Percentiles rank a stretch among this genome's conserved stretches.
These are phyloP conservation scores for Pleurotus eryngii DNA, from an alignment of 768 basidiomycete genomes.

Conservation along the genomic window DNA sequence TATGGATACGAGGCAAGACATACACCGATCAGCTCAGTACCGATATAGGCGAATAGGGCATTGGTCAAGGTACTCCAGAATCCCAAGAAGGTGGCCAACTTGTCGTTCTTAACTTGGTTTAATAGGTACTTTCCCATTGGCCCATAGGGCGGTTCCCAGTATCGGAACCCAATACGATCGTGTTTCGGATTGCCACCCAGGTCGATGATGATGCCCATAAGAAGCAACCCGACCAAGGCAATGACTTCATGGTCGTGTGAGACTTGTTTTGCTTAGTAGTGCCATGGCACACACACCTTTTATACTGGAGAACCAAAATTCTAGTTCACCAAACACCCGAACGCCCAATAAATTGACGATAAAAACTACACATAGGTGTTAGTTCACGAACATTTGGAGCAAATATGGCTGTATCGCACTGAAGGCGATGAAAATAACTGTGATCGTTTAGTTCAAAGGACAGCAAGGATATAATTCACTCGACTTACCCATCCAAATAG, in stretches of 20 bases:
- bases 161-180: constrained; percentile 47
- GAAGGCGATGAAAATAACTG: constrained; percentile 57
- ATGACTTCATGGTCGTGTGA: constrained; percentile 26
- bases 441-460: not conserved
- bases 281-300: constrained; percentile 42
- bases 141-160: constrained; percentile 47
- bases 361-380: constrained; percentile 35
- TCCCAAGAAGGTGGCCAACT: constrained; percentile 57
- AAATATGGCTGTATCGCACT: constrained; percentile 29
- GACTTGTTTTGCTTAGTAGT: too few species aligned
- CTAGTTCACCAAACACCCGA: constrained; percentile 67
- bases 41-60: constrained; percentile 70
- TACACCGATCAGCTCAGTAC: constrained; percentile 77
- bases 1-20: constrained; percentile 22
- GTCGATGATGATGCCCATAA: constrained; percentile 64
- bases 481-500: constrained; percentile 55
- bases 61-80: constrained; percentile 73
- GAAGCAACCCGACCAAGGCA: constrained; percentile 44
- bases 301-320: constrained; percentile 71
- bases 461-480: constrained; percentile 5
- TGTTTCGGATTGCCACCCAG: constrained; percentile 50
- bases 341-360: constrained; percentile 59
- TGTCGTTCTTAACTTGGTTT: constrained; percentile 43
- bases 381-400: not conserved
- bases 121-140: constrained; percentile 56